phyloP scores from a whole-genome alignment of 805 yeast species.

The Saccharomycopsis fodiens region DNA sequence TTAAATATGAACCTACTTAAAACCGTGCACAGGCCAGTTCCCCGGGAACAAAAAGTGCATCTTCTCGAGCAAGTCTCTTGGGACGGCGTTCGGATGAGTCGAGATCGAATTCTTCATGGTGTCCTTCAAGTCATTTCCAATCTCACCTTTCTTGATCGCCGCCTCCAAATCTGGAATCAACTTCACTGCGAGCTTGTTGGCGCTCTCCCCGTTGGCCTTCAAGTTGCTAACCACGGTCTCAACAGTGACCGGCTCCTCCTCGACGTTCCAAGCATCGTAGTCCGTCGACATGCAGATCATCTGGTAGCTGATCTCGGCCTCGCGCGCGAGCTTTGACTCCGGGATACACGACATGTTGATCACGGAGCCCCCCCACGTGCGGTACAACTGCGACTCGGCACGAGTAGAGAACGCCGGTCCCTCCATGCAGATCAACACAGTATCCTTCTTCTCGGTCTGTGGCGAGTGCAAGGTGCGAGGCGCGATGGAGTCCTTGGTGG shows the following conservation, averaged over 20 bases:
- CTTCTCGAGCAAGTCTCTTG: slow-evolving; percentile 63
- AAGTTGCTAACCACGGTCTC: slow-evolving; percentile 91
- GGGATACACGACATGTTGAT: slow-evolving; percentile 97
- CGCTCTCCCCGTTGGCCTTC: slow-evolving; percentile 80
- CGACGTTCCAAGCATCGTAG: slow-evolving; percentile 97
- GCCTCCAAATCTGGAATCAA: slow-evolving; percentile 61
- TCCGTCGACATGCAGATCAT: slow-evolving; percentile 99
- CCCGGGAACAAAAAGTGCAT: slow-evolving; percentile 89
- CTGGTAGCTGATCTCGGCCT: slow-evolving; percentile 94
- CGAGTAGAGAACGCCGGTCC: slow-evolving; percentile 98
- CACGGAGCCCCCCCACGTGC: slow-evolving; percentile 85
- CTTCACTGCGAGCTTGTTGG: slow-evolving; percentile 65
- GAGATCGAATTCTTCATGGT: slow-evolving; percentile 75
- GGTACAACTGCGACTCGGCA: slow-evolving; percentile 87
- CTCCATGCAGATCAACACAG: slow-evolving; percentile 93
- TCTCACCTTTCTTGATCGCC: slow-evolving; percentile 47
- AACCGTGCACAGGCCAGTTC: slow-evolving; percentile 54
- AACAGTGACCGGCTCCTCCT: slow-evolving; percentile 95
- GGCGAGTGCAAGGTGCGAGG: slow-evolving; percentile 49
- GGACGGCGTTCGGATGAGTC: slow-evolving; percentile 67
- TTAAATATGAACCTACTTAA: slow-evolving; percentile 21
- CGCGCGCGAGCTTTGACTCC: slow-evolving; percentile 95
- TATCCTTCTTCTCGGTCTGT: slow-evolving; percentile 59
- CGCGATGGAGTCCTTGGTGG: slow-evolving; percentile 35
- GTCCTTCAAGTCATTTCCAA: slow-evolving; percentile 68